Evolutionary conservation across 306 rosid genomes (phyloP).

Genomic region (Purshia tridentata): DNA sequence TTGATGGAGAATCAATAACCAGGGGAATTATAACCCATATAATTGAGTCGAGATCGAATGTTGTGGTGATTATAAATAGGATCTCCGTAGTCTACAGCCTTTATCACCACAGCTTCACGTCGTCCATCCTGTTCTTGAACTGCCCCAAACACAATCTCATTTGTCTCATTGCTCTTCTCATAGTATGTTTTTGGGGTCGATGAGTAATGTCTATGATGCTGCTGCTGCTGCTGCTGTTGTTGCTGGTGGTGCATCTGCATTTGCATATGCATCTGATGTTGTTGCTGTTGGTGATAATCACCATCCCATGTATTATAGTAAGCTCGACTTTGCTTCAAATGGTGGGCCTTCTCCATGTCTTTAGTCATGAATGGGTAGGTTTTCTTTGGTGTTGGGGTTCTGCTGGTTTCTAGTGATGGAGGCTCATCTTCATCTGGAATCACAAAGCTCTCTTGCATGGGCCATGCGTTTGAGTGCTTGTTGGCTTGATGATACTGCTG

Average conservation of each 20-base stretch:
- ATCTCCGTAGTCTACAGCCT: constrained; percentile 87
- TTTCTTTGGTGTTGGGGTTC: constrained; percentile 51
- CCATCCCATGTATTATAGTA: constrained; percentile 62
- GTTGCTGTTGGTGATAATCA: constrained; percentile 45
- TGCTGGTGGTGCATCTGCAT: constrained; percentile 27
- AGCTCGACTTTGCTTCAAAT: constrained; percentile 44
- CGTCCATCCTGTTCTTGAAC: constrained; percentile 90
- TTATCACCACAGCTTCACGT: constrained; percentile 82
- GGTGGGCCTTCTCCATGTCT: constrained; percentile 61
- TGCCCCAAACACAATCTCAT: constrained; percentile 94
- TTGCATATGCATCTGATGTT: constrained; percentile 28
- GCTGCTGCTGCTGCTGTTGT: constrained; percentile 40
- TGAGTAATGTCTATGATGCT: constrained; percentile 62
- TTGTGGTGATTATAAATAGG: constrained; percentile 65
- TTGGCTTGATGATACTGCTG: constrained; percentile 62
- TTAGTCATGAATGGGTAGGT: constrained; percentile 58
- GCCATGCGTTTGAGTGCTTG: constrained; percentile 61
- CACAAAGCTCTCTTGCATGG: constrained; percentile 89
- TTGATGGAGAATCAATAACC: constrained; percentile 44
- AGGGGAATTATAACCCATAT: constrained; percentile 54
- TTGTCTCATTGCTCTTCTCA: constrained; percentile 74
- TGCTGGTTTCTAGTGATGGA: constrained; percentile 64
- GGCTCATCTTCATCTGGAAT: constrained; percentile 91
- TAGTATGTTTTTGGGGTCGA: constrained; percentile 61
- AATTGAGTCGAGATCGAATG: constrained; percentile 66